Conservation (phyloP, 441 rosid species). For the Bocquillonia castaneifolia region DNA sequence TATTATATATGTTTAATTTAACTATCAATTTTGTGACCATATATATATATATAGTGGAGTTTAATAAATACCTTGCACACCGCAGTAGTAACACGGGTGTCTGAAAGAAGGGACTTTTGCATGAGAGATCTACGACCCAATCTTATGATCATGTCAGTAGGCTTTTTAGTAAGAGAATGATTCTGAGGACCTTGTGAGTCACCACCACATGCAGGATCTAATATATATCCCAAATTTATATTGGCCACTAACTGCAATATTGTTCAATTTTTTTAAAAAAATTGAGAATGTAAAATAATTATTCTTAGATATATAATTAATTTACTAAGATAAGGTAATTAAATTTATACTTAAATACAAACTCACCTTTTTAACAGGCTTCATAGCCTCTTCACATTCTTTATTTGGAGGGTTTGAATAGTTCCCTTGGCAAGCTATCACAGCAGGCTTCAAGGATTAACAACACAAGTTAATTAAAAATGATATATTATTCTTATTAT, state of each 20-base stretch:
- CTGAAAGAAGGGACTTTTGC: no score
- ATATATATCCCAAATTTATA: not conserved
- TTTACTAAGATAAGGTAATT: no score
- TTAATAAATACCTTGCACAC: not conserved
- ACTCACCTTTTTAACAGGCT: not conserved
- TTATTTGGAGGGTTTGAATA: not conserved
- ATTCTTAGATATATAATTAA: not conserved
- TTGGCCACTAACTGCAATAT: not conserved
- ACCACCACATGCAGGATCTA: not conserved
- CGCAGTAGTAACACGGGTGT: no score
- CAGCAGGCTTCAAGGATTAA: not conserved
- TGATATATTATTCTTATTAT: no score
- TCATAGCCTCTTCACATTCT: not conserved
- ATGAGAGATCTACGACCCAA: no score
- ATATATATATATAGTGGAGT: no score
- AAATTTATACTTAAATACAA: no score
- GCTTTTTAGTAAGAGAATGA: not conserved
- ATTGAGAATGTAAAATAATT: no score
- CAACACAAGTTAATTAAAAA: no score
- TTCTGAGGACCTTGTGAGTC: not conserved
- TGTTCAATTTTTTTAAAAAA: no score
- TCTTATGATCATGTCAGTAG: not conserved
- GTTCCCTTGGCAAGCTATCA: not conserved
- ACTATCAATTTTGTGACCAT: no score
- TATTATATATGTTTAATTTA: no score